Evolutionary conservation across 2,329 filamentous ascomycete genomes (phyloP).

Genomic region (Leptodontidium sp.): DNA sequence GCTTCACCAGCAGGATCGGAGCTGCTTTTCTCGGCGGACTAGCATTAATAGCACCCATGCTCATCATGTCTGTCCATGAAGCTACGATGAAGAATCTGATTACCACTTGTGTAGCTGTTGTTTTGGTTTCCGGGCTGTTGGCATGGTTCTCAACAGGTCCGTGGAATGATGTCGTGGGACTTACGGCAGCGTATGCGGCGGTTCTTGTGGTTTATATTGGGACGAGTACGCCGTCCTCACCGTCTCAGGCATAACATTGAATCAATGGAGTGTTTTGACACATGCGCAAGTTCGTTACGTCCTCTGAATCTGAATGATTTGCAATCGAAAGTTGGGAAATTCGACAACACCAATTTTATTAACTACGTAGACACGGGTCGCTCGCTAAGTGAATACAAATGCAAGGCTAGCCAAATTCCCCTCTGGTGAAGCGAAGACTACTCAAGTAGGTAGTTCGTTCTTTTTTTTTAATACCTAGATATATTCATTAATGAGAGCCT

Average conservation of each 20-base stretch:
- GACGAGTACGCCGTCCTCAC: neutral
- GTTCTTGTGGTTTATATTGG: slow-evolving; percentile 1
- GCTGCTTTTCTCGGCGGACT: neutral
- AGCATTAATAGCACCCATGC: neutral
- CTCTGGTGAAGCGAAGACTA: too few species aligned
- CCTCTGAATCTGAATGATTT: too few species aligned
- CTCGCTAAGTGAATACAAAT: too few species aligned
- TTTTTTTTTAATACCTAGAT: too few species aligned
- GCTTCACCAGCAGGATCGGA: neutral
- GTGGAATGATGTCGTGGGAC: neutral
- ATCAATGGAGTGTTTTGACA: neutral
- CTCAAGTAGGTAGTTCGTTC: too few species aligned
- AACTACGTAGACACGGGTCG: too few species aligned
- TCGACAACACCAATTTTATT: too few species aligned
- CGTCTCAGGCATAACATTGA: neutral
- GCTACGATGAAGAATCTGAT: neutral
- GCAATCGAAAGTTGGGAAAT: too few species aligned
- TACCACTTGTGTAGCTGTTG: neutral
- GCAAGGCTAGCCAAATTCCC: too few species aligned
- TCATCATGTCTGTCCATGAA: neutral
- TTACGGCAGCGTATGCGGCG: neutral
- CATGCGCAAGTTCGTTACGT: neutral
- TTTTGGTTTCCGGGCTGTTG: neutral
- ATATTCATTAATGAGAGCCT: too few species aligned
- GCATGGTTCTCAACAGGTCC: neutral